Evolutionary conservation across 2,329 filamentous ascomycete genomes (phyloP).

Genomic region (Colletotrichum caudatum): DNA sequence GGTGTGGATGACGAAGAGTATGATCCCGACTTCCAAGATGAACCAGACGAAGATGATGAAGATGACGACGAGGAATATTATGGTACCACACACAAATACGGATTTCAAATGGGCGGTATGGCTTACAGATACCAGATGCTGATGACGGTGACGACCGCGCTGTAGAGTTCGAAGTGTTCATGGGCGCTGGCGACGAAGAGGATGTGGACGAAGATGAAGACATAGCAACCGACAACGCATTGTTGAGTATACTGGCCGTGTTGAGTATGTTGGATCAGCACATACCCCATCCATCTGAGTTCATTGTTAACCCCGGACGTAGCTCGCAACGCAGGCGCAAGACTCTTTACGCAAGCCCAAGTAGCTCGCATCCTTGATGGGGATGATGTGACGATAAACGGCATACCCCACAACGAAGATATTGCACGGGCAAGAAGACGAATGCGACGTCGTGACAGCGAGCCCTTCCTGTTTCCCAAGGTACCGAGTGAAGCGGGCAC

Average conservation of each 20-base stretch:
- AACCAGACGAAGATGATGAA: constrained; percentile 45
- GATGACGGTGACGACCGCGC: constrained; percentile 47
- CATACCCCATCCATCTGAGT: constrained; percentile 44
- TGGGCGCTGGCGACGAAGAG: constrained; percentile 39
- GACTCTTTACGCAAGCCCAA: constrained; percentile 52
- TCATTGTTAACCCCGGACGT: constrained; percentile 49
- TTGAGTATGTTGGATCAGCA: constrained; percentile 1
- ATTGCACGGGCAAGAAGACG: constrained; percentile 60
- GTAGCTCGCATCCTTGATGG: constrained; percentile 56
- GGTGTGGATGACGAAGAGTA: constrained; percentile 52
- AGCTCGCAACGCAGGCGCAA: constrained; percentile 45
- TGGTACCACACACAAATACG: neutral
- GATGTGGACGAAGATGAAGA: constrained; percentile 45
- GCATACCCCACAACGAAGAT: constrained; percentile 53
- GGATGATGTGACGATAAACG: constrained; percentile 51
- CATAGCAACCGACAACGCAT: constrained; percentile 21
- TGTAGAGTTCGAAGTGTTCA: constrained; percentile 24
- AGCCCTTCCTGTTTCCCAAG: constrained; percentile 78
- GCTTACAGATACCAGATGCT: constrained; percentile 40
- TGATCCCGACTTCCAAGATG: constrained; percentile 46
- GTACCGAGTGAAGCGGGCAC: constrained; percentile 83
- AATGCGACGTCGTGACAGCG: constrained; percentile 48
- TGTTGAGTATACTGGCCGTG: constrained; percentile 23
- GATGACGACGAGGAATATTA: constrained; percentile 43
- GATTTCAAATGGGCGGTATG: neutral